These are phyloP conservation scores for Candida albicans DNA, from an alignment of 1,139 yeast species.

Conservation along the genomic window DNA sequence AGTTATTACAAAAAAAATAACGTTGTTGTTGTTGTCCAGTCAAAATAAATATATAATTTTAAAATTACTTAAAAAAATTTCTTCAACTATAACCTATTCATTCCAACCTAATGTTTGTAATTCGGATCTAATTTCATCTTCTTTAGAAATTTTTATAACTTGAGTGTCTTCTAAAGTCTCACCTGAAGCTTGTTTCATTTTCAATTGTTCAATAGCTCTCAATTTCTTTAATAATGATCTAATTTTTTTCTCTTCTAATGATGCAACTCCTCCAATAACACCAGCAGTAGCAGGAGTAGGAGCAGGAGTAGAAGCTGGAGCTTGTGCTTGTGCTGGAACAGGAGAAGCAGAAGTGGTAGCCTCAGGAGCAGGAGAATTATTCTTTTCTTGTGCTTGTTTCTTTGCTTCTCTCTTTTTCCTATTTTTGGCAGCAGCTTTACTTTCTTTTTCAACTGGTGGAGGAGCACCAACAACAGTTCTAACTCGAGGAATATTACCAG, in stretches of 20 bases:
- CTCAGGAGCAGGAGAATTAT: conserved; percentile 13
- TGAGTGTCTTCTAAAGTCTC: conserved; percentile 93
- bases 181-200: conserved; percentile 80
- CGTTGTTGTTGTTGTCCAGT: too few relatives aligned
- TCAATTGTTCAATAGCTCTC: conserved; percentile 88
- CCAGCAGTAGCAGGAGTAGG: conserved; percentile 22
- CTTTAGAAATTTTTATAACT: conserved; percentile 83
- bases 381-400: conserved; percentile 34
- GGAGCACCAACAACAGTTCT: conserved; percentile 46
- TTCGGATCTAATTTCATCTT: conserved; percentile 74
- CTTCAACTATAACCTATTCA: conserved; percentile 21
- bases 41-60: too few relatives aligned
- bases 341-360: conserved; percentile 17
- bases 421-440: conserved; percentile 71
- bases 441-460: conserved; percentile 42
- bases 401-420: conserved; percentile 78
- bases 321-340: conserved; percentile 19
- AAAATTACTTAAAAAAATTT: too few relatives aligned
- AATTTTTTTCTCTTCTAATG: conserved; percentile 87
- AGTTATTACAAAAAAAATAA: too few relatives aligned
- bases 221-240: conserved; percentile 88
- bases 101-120: conserved; percentile 74
- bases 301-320: conserved; percentile 16
- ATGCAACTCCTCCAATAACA: conserved; percentile 61
- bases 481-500: conserved; percentile 25